These are phyloP conservation scores for Blastobotrys terrestris DNA, from an alignment of 805 yeast species.

Conservation along the genomic window DNA sequence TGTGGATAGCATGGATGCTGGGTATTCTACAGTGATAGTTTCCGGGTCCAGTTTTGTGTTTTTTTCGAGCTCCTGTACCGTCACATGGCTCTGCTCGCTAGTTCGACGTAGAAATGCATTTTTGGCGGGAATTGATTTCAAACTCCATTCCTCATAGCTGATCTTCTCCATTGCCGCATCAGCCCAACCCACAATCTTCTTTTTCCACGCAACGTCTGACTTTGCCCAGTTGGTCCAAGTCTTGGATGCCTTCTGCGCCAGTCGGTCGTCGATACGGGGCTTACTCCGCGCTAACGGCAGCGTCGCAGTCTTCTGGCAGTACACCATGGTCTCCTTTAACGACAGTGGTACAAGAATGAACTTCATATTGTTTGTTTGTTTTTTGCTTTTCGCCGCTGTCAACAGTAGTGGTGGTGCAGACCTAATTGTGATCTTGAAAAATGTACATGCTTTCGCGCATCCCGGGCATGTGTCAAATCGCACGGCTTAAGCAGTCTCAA, in stretches of 20 bases:
- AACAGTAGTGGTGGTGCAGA: too few species aligned
- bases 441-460: too few species aligned
- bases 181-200: slow-evolving; percentile 49
- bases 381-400: too few species aligned
- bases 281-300: slow-evolving; percentile 31
- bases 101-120: slow-evolving; percentile 48
- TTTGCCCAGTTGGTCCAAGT: slow-evolving; percentile 58
- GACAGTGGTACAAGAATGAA: slow-evolving; percentile 71
- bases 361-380: too few species aligned
- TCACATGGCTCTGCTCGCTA: slow-evolving; percentile 22
- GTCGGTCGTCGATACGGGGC: slow-evolving; percentile 36
- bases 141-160: slow-evolving; percentile 75
- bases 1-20: slow-evolving; percentile 33
- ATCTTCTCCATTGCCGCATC: slow-evolving; percentile 51
- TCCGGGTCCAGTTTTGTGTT: slow-evolving; percentile 21
- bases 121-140: slow-evolving; percentile 70
- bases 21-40: slow-evolving; percentile 41
- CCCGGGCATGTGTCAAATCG: too few species aligned
- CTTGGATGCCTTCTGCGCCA: slow-evolving; percentile 44
- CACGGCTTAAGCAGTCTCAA: too few species aligned
- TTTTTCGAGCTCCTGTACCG: slow-evolving; percentile 14
- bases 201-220: slow-evolving; percentile 53
- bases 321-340: slow-evolving; percentile 51
- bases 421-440: too few species aligned
- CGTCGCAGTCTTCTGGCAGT: slow-evolving; percentile 56